These are phyloP conservation scores for Candida golubevii DNA, from an alignment of 805 yeast genomes.

Conservation along the genomic window DNA sequence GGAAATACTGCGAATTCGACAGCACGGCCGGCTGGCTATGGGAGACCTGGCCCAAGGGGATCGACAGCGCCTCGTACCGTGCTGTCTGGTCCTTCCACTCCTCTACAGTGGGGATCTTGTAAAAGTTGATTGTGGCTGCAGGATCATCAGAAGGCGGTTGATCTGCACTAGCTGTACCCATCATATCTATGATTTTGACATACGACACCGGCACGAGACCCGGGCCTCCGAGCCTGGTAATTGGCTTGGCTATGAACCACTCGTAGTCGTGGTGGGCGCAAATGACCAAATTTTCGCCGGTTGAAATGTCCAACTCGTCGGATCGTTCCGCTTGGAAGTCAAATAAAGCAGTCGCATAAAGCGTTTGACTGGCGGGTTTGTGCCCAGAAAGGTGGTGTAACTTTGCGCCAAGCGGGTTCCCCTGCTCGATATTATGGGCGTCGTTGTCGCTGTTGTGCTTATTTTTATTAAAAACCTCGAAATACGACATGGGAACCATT, in stretches of 20 bases:
- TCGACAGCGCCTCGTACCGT: conserved; percentile 85
- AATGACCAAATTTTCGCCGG: conserved; percentile 85
- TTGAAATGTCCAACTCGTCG: conserved; percentile 80
- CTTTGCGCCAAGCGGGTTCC: conserved; percentile 19
- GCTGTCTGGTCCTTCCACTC: conserved; percentile 94
- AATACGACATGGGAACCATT: conserved; percentile 80
- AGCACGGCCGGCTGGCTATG: conserved; percentile 27
- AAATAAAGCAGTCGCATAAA: conserved; percentile 82
- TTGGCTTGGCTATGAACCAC: conserved; percentile 98
- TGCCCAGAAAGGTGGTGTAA: conserved; percentile 11
- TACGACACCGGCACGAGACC: conserved; percentile 92
- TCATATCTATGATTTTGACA: conserved; percentile 78
- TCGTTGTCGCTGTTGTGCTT: conserved; percentile 23
- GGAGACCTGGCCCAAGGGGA: conserved; percentile 56
- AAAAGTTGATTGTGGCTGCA: conserved; percentile 50
- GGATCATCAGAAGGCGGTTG: conserved; percentile 40
- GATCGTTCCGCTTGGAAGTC: conserved; percentile 78
- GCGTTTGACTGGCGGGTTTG: conserved; percentile 37
- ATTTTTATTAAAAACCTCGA: conserved; percentile 70
- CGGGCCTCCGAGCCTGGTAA: conserved; percentile 93
- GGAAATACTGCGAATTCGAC: conserved; percentile 37
- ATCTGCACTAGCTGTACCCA: conserved; percentile 20
- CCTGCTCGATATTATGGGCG: conserved; percentile 17
- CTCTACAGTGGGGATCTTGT: conserved; percentile 84
- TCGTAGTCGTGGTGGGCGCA: conserved; percentile 96